Percentiles rank a stretch among this genome's conserved stretches.
These are phyloP conservation scores for Ceratocystis alfenasii DNA, from an alignment of 2,329 filamentous ascomycete genomes.

Conservation along the genomic window DNA sequence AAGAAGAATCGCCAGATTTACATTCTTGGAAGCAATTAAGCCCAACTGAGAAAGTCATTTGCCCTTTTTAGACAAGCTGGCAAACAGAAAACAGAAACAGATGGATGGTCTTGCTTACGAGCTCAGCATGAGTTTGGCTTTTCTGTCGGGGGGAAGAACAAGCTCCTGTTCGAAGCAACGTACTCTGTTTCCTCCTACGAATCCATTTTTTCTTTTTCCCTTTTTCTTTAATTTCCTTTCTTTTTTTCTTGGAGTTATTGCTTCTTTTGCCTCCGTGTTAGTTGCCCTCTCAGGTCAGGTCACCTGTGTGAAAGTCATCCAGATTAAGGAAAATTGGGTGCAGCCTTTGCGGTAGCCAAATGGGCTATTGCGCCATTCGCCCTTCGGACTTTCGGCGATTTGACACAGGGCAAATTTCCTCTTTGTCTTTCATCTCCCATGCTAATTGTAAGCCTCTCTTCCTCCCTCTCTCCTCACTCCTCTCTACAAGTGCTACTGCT, in stretches of 20 bases:
- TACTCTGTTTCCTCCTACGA: not conserved
- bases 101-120: not conserved
- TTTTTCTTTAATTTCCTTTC: not conserved
- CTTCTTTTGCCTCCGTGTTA: constrained; percentile 15
- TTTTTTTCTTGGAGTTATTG: not conserved
- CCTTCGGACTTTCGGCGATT: constrained; percentile 15
- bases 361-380: constrained; percentile 11
- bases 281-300: constrained; percentile 17
- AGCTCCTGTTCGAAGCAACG: not conserved
- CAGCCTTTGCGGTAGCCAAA: not conserved
- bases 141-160: not conserved
- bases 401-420: constrained; percentile 17
- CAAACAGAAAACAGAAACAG: not conserved
- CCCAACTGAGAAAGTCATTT: constrained; percentile 9
- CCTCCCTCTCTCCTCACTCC: not conserved
- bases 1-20: constrained; percentile 4
- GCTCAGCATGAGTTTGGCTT: not conserved
- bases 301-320: constrained; percentile 14
- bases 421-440: not conserved
- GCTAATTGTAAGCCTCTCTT: not conserved
- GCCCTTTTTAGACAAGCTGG: constrained; percentile 2
- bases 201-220: not conserved
- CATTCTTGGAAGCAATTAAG: constrained; percentile 22
- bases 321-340: not conserved
- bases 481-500: not conserved